Evolutionary conservation across 2,329 filamentous ascomycete genomes (phyloP).

Genomic region (Grosmannia serpens): DNA sequence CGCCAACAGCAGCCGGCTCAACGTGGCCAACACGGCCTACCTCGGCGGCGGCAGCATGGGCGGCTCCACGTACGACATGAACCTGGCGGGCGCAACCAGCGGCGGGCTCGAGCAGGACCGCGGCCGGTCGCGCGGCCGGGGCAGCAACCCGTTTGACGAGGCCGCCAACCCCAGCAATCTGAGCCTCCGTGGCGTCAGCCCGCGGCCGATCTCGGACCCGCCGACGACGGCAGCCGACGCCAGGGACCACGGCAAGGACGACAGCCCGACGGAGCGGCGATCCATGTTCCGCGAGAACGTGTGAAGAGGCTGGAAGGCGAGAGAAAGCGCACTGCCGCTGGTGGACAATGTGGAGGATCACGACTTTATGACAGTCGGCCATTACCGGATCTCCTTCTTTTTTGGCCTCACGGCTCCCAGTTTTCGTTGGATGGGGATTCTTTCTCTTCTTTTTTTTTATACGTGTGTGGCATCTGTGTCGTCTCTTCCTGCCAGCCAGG

Average conservation of each 20-base stretch:
- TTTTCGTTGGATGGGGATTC: background rate
- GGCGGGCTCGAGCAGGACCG: constrained; percentile 21
- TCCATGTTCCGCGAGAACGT: constrained; percentile 62
- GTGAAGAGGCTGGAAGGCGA: constrained; percentile 23
- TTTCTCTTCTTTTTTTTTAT: background rate
- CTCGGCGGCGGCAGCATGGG: constrained; percentile 5
- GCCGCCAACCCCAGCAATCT: constrained; percentile 49
- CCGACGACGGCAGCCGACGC: constrained; percentile 17
- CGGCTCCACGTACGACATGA: constrained; percentile 36
- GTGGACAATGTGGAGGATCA: background rate
- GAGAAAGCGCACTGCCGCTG: background rate
- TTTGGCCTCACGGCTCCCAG: no score
- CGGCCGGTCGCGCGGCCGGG: constrained; percentile 27
- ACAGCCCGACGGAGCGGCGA: constrained; percentile 55
- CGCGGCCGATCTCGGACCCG: constrained; percentile 52
- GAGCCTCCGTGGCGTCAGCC: constrained; percentile 60
- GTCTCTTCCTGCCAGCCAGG: background rate
- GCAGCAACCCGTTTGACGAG: constrained; percentile 56
- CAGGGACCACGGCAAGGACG: constrained; percentile 26
- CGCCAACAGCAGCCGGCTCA: constrained; percentile 4
- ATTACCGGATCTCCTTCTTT: background rate
- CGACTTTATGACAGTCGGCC: background rate
- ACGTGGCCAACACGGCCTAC: constrained; percentile 8
- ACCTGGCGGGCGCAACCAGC: constrained; percentile 23
- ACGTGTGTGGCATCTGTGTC: background rate